Evolutionary conservation across 768 basidiomycete genomes (phyloP), one percentile per base, ranked within the genome.

Genomic region (Pisolithus tinctorius): DNA sequence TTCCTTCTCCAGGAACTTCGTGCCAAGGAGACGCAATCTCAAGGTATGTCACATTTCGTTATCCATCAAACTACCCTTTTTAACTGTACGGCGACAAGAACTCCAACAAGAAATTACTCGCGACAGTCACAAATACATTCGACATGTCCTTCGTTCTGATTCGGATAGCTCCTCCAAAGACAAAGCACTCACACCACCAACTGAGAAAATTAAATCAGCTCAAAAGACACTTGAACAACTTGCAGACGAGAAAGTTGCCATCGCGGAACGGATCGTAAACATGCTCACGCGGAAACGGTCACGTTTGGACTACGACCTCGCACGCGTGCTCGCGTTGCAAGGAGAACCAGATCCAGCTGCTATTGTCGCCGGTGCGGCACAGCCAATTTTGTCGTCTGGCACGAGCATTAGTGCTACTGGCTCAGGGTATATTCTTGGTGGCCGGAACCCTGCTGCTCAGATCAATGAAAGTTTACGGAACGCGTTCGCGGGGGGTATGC

Each of bases 1-100:
- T 71, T 70, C 54, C 65, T 78, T 16, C 66, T 78, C n/a, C 69
- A 72, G 14, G 77, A 78, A 55, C 77, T 78, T 31, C 70, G 71
- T 36, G 60, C 70, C 48, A 76, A 71, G 53, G 77, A 79, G 44
- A 60, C 60, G 7, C 67, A 66, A 51, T 69, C 70, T 1, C 73
- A 76, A 61, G 76, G 76, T 67, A 48, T 54, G 57, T 51, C 23
- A 14, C n/a, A 13, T 5, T 13, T 6, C 27, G 10, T 41, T 26
- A 11, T 36, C 34, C 1, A 36, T n/a, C 9, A 16, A 34, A 14
- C n/a, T 16, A 20, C 8, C 11, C 20, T 20, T 45, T 29, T 20
- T 16, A 36, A 4, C 43, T 41, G 39, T 20, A 52, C 36, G 0
- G 20, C 10, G 27, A 26, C 7, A 47, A 78, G 76, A 77, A 25